Percentiles rank a stretch among this genome's conserved stretches.
These are phyloP conservation scores for Aspergillus sp. DNA, from an alignment of 2,329 filamentous ascomycete genomes.

Conservation along the genomic window DNA sequence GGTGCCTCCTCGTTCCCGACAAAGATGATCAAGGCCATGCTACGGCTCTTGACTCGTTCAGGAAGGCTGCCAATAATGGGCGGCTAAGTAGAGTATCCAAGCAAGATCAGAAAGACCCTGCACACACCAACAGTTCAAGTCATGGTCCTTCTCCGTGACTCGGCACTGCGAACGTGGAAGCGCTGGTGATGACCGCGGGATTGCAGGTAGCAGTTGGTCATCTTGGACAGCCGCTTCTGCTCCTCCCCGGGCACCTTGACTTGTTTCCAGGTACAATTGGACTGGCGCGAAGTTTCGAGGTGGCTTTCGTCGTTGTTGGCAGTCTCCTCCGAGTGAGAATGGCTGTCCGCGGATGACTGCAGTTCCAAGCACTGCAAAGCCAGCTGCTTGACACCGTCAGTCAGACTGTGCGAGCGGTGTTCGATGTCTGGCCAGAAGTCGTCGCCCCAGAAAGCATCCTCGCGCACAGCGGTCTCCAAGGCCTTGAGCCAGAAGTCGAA, in stretches of 20 bases:
- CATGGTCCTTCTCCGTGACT: constrained; percentile 15
- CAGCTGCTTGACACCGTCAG: constrained; percentile 32
- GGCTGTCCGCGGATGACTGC: constrained; percentile 15
- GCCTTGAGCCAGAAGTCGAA: constrained; percentile 35
- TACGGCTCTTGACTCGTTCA: no score
- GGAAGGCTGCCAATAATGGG: no score
- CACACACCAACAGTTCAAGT: constrained; percentile 4
- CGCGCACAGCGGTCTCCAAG: constrained; percentile 32
- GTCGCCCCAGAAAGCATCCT: constrained; percentile 38
- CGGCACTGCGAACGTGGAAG: constrained; percentile 7
- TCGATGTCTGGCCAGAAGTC: constrained; percentile 36
- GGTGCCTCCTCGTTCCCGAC: no score
- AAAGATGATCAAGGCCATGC: no score
- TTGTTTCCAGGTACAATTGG: constrained; percentile 26
- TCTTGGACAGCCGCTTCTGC: constrained; percentile 15
- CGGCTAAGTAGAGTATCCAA: background rate
- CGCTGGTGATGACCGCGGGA: constrained; percentile 9
- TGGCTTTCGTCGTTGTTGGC: constrained; percentile 15
- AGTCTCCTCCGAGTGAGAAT: constrained; percentile 12
- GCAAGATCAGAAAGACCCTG: background rate
- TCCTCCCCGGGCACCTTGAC: constrained; percentile 28
- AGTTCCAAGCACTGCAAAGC: constrained; percentile 33
- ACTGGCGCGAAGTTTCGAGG: constrained; percentile 17
- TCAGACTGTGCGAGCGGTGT: constrained; percentile 30
- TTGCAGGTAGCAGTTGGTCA: constrained; percentile 13